Conservation (phyloP, 2,329 filamentous ascomycete species). For the Chrysosporium queenslandicum region DNA sequence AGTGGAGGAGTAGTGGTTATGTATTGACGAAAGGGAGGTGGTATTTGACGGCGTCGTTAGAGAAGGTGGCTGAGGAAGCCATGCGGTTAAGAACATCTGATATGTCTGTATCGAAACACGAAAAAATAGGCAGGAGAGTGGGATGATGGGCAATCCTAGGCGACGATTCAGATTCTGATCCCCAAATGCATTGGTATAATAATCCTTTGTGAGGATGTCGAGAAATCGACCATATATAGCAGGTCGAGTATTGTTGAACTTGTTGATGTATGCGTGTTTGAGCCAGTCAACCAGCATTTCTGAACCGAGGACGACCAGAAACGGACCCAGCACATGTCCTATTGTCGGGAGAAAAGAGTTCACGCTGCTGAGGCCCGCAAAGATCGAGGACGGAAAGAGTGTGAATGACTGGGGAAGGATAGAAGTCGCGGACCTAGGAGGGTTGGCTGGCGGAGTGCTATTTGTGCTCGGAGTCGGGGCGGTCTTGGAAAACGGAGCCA, state of each 20-base stretch:
- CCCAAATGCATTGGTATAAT: constrained; percentile 91
- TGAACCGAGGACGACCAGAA: constrained; percentile 84
- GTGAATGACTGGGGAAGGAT: constrained; percentile 88
- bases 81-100: constrained; percentile 90
- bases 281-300: constrained; percentile 96
- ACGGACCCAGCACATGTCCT: constrained; percentile 82
- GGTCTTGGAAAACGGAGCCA: constrained; percentile 27
- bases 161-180: constrained; percentile 83
- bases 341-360: constrained; percentile 37
- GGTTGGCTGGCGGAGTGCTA: constrained; percentile 47
- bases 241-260: constrained; percentile 96
- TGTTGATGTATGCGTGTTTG: constrained; percentile 95
- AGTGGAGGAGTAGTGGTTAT: constrained; percentile 39
- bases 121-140: constrained; percentile 87
- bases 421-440: constrained; percentile 50
- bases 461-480: constrained; percentile 29
- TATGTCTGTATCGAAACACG: constrained; percentile 91
- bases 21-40: constrained; percentile 36
- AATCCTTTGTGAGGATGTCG: constrained; percentile 92
- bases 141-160: constrained; percentile 81
- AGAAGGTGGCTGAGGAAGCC: constrained; percentile 62
- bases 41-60: constrained; percentile 22
- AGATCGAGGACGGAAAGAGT: constrained; percentile 56
- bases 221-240: constrained; percentile 80
- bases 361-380: constrained; percentile 35